Evolutionary conservation across 108 stramenopile genomes (phyloP).

Genomic region (Aurantiochytrium sp.): DNA sequence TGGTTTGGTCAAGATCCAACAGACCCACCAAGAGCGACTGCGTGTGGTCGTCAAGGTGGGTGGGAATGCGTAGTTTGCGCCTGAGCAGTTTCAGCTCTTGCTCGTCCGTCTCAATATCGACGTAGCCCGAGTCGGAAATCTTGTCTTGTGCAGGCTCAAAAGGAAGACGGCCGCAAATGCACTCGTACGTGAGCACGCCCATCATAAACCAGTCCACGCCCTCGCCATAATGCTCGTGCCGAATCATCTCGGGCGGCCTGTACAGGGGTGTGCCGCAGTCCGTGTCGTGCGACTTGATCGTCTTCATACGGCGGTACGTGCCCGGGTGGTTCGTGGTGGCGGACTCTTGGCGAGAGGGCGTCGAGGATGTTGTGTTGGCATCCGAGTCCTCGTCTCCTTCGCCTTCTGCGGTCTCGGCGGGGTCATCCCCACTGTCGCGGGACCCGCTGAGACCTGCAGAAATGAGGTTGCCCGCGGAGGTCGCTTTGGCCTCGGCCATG

Average conservation of each 20-base stretch:
- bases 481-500: neutral
- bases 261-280: conserved; percentile 57
- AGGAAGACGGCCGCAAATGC: conserved; percentile 83
- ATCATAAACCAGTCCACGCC: conserved; percentile 95
- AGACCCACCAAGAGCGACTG: neutral
- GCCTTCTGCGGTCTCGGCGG: neutral
- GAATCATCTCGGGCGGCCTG: conserved; percentile 77
- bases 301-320: neutral
- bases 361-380: neutral
- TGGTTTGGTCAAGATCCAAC: neutral
- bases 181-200: conserved; percentile 87
- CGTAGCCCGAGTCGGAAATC: neutral
- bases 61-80: neutral
- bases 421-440: neutral
- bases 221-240: conserved; percentile 84
- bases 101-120: neutral
- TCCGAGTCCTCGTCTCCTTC: neutral
- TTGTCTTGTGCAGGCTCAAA: conserved; percentile 42
- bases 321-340: neutral
- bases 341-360: neutral
- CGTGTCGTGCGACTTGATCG: conserved; percentile 8
- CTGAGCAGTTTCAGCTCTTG: neutral
- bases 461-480: neutral
- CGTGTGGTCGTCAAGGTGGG: neutral
- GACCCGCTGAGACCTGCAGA: neutral